phyloP scores from a whole-genome alignment of 192 early-diverging fungal species.

The Linnemannia schmuckeri region DNA sequence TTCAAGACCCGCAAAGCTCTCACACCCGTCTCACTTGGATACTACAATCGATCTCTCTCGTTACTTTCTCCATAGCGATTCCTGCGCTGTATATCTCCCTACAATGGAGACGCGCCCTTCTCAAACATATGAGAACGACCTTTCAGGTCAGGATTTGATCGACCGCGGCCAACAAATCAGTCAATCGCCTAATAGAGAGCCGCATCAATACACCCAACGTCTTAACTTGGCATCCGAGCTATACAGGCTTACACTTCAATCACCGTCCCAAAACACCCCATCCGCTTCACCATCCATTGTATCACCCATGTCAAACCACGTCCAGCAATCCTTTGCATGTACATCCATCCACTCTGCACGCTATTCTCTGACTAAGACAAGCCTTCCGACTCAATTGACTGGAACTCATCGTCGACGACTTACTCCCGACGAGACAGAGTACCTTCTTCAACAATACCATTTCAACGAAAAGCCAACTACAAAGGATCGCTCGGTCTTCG shows the following conservation, averaged over 20 bases:
- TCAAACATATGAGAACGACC: neutral
- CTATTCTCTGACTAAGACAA: neutral
- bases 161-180: neutral
- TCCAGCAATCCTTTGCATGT: neutral
- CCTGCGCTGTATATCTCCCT: neutral
- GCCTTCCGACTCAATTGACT: neutral
- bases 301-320: neutral
- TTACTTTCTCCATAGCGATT: neutral
- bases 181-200: neutral
- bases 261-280: neutral
- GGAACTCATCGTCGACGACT: constrained; percentile 69
- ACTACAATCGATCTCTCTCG: neutral
- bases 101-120: neutral
- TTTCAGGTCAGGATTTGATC: neutral
- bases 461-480: constrained; percentile 75
- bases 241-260: neutral
- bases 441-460: constrained; percentile 70
- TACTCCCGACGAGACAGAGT: constrained; percentile 74
- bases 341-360: neutral
- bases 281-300: neutral
- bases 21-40: neutral
- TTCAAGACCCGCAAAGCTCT: neutral
- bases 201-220: neutral
- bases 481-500: constrained; percentile 70
- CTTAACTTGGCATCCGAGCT: no score